Base-by-base conservation (phyloP, 495 filamentous ascomycete genomes). In the Baudoinia panamericana region DNA sequence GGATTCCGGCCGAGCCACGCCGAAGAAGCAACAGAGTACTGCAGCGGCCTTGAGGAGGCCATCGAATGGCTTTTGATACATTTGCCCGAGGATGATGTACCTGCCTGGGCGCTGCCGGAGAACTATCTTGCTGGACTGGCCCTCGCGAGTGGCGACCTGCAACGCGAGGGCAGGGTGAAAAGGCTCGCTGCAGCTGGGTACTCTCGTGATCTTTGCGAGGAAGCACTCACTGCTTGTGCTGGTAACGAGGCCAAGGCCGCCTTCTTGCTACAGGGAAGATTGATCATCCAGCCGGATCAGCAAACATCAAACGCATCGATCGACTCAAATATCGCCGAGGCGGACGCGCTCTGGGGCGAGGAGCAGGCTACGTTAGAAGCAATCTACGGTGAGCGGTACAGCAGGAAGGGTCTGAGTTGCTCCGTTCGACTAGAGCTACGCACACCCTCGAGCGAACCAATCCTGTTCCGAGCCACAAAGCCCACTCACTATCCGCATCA, bases 71-170 rank as follows among this genome's bases (percentile, higher is more conserved):
- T 97, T 15, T 67, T 97, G 16, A 81, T 96, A 22, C 87, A 97
- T 60, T 82, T 97, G 15, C 92, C 90, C 2, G 90, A 97, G 58
- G 92, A 96, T 57, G 90, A 97, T 57, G 62, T 95, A 2, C 90
- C 90, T 0, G 58, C 68, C 13, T 93, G 87, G 84, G 80, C 82
- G 56, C 64, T 97, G 18, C 92, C 92, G 3, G 88, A 90, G 60
- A 76, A 73, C 29, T 97, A 97, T 53, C 73, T 75, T 1, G 86
- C 85, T 8, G 90, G 90, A 12, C 75, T 96, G 34, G 82, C 75
- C 31, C 76, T 96, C 43, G 85, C 75, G 1, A 76, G 78, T 28
- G 76, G 73, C 6, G 80, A 95, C 60, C 55, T 94, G 31, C 76
- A 74, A 49, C 73, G 69, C 50, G 86, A 95, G 53, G 78, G 69